Percentiles rank a stretch among this genome's conserved stretches.
Conservation (phyloP, 2,329 filamentous ascomycete species). For the Colletotrichum sp. region DNA sequence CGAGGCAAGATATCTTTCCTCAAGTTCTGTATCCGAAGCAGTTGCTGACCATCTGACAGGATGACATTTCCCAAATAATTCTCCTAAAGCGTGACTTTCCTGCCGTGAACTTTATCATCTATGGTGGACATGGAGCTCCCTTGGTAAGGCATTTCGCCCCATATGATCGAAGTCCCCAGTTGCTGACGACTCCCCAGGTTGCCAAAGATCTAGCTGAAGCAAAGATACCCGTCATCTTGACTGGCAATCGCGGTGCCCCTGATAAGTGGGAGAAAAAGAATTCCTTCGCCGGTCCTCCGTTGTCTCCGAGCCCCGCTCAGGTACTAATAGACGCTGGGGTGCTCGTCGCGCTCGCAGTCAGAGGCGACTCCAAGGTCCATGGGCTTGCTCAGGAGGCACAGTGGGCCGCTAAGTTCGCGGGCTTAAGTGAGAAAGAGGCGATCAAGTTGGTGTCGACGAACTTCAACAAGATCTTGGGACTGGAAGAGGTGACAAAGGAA, state of each 20-base stretch:
- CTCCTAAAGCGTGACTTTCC: slow-evolving; percentile 39
- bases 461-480: slow-evolving; percentile 42
- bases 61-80: slow-evolving; percentile 44
- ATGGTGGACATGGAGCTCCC: slow-evolving; percentile 41
- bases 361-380: slow-evolving; percentile 40
- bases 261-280: slow-evolving; percentile 40
- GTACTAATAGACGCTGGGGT: background rate
- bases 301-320: slow-evolving; percentile 38
- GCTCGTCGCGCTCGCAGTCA: slow-evolving; percentile 3
- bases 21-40: background rate
- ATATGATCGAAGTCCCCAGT: fast-evolving
- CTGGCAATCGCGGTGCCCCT: slow-evolving; percentile 37
- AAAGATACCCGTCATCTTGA: slow-evolving; percentile 45
- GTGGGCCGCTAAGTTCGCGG: slow-evolving; percentile 44
- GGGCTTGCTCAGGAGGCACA: slow-evolving; percentile 40
- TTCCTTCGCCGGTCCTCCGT: slow-evolving; percentile 43
- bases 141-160: slow-evolving; percentile 27
- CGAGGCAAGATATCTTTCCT: background rate
- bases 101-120: slow-evolving; percentile 36
- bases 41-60: slow-evolving; percentile 24
- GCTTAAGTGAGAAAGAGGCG: slow-evolving; percentile 34
- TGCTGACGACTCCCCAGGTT: slow-evolving; percentile 25
- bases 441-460: slow-evolving; percentile 43
- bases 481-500: too few species aligned
- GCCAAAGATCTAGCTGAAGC: slow-evolving; percentile 41